Base-by-base conservation (phyloP, 1,284 basidiomycete species). In the Moesziomyces sp. region DNA sequence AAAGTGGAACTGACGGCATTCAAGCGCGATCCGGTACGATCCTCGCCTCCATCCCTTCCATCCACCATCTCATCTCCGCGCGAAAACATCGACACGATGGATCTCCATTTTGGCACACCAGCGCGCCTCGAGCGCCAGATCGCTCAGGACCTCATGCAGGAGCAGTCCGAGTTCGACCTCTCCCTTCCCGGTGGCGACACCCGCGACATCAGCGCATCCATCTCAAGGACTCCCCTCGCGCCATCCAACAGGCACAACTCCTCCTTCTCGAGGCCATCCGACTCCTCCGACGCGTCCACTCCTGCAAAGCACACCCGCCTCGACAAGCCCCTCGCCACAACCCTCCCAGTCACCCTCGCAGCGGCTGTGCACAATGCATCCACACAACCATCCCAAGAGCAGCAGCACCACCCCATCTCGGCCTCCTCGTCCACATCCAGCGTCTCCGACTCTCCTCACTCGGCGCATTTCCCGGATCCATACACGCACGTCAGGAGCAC, bases 41-140 rank as follows among this genome's bases (percentile, higher is more conserved):
- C 6, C 28, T 28, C 28, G 28, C 28, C 9, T 5, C 30, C 24
- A 1, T 30, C 5, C 30, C 11, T 30, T 30, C 30, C 30, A 26
- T 26, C 24, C 24, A 26, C 24, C 24, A 26, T 1, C 21, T 21
- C 21, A 21, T 21, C 21, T 2, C 21, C 21, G 21, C 21, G 21
- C 21, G 21, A 21, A 21, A 1, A 21, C 21, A 21, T 21, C 21
- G 21, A 21, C 21, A 21, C n/a, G n/a, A 74, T 74, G 72, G 62
- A 74, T 46, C 56, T 74, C 40, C 42, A 74, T 54, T 74, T 74
- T 38, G 72, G 67, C 18, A 74, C 72, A 10, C 72, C 72, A 7
- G 67, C 72, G 56, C 66, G 72, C 21, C 63, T 74, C 7, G 72
- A 74, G 72, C 67, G 72, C 44, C 72, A 74, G 51, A 74, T 74